Base-by-base conservation (phyloP, 768 basidiomycete genomes). In the Phanerochaete sordida region DNA sequence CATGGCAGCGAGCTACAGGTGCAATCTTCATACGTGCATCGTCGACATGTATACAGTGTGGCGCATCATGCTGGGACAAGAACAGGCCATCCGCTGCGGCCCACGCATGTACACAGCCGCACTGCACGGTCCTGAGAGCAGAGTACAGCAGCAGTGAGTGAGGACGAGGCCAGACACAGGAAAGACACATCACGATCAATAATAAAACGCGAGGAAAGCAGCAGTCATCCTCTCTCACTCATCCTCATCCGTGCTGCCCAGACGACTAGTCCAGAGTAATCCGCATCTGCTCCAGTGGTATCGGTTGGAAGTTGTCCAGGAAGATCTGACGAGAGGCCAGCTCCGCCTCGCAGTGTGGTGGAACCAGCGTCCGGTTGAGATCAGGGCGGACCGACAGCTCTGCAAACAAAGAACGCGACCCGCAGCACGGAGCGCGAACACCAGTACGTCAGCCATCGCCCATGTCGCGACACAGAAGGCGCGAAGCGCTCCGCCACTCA, bases 371-470 rank as follows among this genome's bases (percentile, higher is more conserved):
- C 65, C 86, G 87, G 75, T 91, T 96, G 68, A 99, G 77, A 72
- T 98, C 97, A 56, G 97, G 96, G 64, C 95, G 88, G 68, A 97
- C 89, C 57, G 96, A 98, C 44, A 99, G 84, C 77, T 99, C 97
- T 95, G 35, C 19, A 19, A 19, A 3, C 5, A 6, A 19, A 46
- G 19, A 4, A n/a, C 31, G 24, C 19, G 47, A 23, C 3, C 5
- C 47, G 23, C 44, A 48, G 24, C 23, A 23, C 31, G 24, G 43
- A 37, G 30, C 28, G 23, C 51, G 78, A 21, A 39, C 48, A 35
- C 21, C 52, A 60, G 35, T 6, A 52, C 28, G 57, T 62, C 16
- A 64, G 57, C 50, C 5, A 30, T 30, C 2, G 11, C 21, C 55
- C 52, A n/a, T 39, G 30, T n/a, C 37, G 47, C 60, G 30, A 63